Conservation (phyloP, 1,284 basidiomycete species). For the Tylopilus orsonianus region DNA sequence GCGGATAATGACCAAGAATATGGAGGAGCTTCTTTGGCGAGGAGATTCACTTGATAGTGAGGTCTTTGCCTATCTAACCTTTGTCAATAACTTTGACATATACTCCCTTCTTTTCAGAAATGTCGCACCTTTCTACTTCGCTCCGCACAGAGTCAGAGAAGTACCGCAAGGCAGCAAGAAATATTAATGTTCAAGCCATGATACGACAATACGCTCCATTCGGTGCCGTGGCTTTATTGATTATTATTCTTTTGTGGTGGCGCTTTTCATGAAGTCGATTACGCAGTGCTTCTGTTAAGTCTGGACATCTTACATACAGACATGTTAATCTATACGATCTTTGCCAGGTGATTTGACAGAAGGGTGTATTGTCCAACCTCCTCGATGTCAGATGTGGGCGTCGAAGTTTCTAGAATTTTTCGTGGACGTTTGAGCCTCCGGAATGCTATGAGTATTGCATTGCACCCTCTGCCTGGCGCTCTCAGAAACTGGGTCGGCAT, state of each 20-base stretch:
- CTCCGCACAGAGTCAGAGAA: conserved; percentile 96
- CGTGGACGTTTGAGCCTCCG: background rate
- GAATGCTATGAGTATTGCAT: background rate
- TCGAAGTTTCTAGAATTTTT: background rate
- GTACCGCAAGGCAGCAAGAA: conserved; percentile 93
- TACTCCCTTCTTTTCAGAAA: conserved; percentile 52
- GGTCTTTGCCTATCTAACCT: conserved; percentile 28
- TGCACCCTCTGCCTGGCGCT: too few species aligned
- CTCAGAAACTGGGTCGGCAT: too few species aligned
- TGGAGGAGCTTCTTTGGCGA: conserved; percentile 98
- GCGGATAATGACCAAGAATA: conserved; percentile 99
- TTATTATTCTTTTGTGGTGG: conserved; percentile 91
- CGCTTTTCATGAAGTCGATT: conserved; percentile 61
- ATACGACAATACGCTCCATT: conserved; percentile 94
- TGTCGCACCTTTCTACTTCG: conserved; percentile 98
- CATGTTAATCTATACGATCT: conserved; percentile 31
- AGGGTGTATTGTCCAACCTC: background rate
- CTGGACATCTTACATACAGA: conserved; percentile 23
- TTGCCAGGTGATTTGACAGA: conserved; percentile 2
- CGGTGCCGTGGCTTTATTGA: conserved; percentile 74
- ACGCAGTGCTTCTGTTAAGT: conserved; percentile 13
- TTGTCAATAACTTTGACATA: conserved; percentile 3
- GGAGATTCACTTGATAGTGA: conserved; percentile 94
- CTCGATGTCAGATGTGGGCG: too few species aligned
- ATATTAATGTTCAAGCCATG: conserved; percentile 94